These are phyloP conservation scores for Meredithiella fracta DNA, from an alignment of 2,329 filamentous ascomycete species.

Conservation along the genomic window DNA sequence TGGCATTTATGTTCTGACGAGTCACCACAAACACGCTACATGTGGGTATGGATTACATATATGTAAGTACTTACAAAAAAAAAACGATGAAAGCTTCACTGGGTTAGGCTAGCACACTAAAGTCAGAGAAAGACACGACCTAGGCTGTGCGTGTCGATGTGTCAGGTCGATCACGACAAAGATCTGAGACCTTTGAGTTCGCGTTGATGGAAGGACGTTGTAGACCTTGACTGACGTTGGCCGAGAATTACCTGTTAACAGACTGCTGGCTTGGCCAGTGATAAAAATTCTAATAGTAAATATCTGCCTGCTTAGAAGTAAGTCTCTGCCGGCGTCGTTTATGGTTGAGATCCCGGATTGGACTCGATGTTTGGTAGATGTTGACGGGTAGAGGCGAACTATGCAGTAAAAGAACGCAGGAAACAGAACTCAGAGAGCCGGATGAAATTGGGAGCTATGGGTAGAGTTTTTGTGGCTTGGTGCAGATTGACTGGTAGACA, in stretches of 20 bases:
- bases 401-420: neutral
- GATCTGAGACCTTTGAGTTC: conserved; percentile 1
- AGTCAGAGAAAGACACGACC: neutral
- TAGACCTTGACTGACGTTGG: neutral
- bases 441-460: neutral
- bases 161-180: neutral
- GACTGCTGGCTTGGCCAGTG: neutral
- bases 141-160: neutral
- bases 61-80: neutral
- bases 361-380: no score
- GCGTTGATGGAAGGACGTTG: neutral
- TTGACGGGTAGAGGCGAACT: no score
- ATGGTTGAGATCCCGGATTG: no score
- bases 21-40: neutral
- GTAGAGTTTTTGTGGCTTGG: neutral
- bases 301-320: no score
- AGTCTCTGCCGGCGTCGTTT: no score
- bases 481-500: neutral
- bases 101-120: neutral
- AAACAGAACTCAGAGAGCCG: neutral
- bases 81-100: neutral
- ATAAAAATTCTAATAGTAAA: neutral
- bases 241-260: neutral
- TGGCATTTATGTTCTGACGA: neutral
- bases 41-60: neutral